Conservation (phyloP, 768 basidiomycete species). For the Boletus vinaceobasis region DNA sequence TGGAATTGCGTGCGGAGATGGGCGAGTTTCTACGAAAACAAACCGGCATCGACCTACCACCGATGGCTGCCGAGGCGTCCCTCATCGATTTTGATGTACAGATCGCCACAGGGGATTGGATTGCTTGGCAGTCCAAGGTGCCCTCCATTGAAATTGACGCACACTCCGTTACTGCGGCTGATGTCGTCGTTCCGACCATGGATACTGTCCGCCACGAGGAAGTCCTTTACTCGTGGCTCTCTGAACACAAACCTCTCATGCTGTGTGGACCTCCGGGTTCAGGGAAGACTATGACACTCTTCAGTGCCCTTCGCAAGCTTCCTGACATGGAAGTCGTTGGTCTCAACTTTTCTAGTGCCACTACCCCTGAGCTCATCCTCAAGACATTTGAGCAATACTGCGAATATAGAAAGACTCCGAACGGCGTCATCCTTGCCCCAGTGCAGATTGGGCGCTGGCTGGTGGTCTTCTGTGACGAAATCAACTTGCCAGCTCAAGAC, state of each 20-base stretch:
- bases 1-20: slow-evolving; percentile 84
- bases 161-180: slow-evolving; percentile 91
- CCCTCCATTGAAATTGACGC: slow-evolving; percentile 96
- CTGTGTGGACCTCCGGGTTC: slow-evolving; percentile 99
- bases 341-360: slow-evolving; percentile 98
- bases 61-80: slow-evolving; percentile 68
- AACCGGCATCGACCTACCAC: slow-evolving; percentile 87
- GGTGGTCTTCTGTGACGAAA: slow-evolving; percentile 99
- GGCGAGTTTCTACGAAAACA: slow-evolving; percentile 82
- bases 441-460: slow-evolving; percentile 96
- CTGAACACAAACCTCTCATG: slow-evolving; percentile 97
- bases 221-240: slow-evolving; percentile 97
- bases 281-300: slow-evolving; percentile 99
- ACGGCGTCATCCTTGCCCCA: slow-evolving; percentile 94
- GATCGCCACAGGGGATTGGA: slow-evolving; percentile 82
- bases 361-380: slow-evolving; percentile 94
- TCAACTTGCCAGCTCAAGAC: slow-evolving; percentile 94
- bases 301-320: slow-evolving; percentile 94
- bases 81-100: slow-evolving; percentile 96
- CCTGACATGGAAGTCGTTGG: slow-evolving; percentile 99
- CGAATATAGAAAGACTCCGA: slow-evolving; percentile 97
- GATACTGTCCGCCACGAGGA: slow-evolving; percentile 99
- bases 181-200: slow-evolving; percentile 96
- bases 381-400: slow-evolving; percentile 99
- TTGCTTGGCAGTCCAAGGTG: slow-evolving; percentile 86